These are phyloP conservation scores for Aspergillus sp. DNA, from an alignment of 2,329 filamentous ascomycete species.

Conservation along the genomic window DNA sequence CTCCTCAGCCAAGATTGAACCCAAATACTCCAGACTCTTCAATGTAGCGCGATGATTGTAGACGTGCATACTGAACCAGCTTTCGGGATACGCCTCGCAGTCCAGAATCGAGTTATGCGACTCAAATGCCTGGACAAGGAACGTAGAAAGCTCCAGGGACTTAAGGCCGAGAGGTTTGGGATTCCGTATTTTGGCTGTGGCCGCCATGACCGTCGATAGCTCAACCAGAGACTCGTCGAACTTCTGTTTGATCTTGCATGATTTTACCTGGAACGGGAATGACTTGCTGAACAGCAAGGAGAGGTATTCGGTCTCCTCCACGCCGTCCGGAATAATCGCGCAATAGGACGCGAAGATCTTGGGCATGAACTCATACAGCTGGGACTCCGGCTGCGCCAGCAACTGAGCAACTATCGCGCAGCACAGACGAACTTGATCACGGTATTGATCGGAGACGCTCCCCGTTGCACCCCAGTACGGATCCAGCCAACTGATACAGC, in stretches of 20 bases:
- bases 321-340: slow-evolving; percentile 60
- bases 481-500: slow-evolving; percentile 81
- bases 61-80: slow-evolving; percentile 89
- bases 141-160: slow-evolving; percentile 63
- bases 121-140: slow-evolving; percentile 70
- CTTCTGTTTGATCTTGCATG: slow-evolving; percentile 50
- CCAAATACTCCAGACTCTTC: slow-evolving; percentile 73
- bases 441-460: slow-evolving; percentile 74
- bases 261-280: slow-evolving; percentile 77
- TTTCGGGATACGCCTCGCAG: slow-evolving; percentile 78
- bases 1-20: slow-evolving; percentile 67
- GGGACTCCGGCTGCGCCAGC: slow-evolving; percentile 65
- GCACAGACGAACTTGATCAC: slow-evolving; percentile 84
- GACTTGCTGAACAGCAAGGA: slow-evolving; percentile 83
- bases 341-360: slow-evolving; percentile 87
- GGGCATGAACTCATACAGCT: slow-evolving; percentile 81
- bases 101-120: slow-evolving; percentile 83
- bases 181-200: slow-evolving; percentile 64
- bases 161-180: slow-evolving; percentile 71
- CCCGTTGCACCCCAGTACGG: slow-evolving; percentile 81
- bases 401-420: slow-evolving; percentile 88
- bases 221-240: slow-evolving; percentile 88
- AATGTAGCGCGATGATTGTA: slow-evolving; percentile 88
- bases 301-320: slow-evolving; percentile 52
- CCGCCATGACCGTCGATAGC: slow-evolving; percentile 76